Base-by-base conservation (phyloP, 352 stramenopile species). In the Globisporangium nodosum region DNA sequence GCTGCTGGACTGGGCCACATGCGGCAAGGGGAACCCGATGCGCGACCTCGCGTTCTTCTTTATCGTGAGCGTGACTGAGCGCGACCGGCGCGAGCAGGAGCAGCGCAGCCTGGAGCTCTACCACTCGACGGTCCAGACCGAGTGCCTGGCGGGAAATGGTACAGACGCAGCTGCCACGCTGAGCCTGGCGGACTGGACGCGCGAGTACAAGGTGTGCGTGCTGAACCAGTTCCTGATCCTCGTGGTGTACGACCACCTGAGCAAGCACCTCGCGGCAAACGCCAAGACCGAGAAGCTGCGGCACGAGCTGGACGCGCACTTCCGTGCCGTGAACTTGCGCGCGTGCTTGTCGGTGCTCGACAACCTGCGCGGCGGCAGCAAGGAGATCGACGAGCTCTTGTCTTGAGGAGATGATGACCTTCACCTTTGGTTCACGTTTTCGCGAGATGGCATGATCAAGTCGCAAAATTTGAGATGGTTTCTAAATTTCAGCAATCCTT, bases 221-320 rank as follows among this genome's bases (percentile, higher is more conserved):
- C 65, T 93, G 13, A 93, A 93, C 59, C 84, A 93, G 61, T 90
- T 93, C 49, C 52, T 89, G 33, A 93, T 90, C 56, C 75, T 93
- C 49, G 84, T 85, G 24, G 81, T 90, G 33, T 91, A 84, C 68
- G 81, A 93, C 65, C 74, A 63, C 45, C 71, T 91, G 48, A 93
- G 74, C 70, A 91, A 91, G 61, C 79, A 81, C 37, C 75, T 93
- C 47, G 81, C 78, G n/a, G 66, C 68, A 15, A 90, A 87, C 60
- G 84, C 81, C 47, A 86, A 83, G 60, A 81, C 69, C 8, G 71
- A 85, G 47, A 85, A 78, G 57, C 67, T 90, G 27, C 81, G 76
- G 9, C 54, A 66, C 20, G 71, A 86, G 54, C 63, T 93, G 49
- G 68, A 88, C 53, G 65, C 62, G 4, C 79, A 90, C 56, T 93